phyloP scores from a whole-genome alignment of 129 eudicot species.

The Flaveria sonorensis region DNA sequence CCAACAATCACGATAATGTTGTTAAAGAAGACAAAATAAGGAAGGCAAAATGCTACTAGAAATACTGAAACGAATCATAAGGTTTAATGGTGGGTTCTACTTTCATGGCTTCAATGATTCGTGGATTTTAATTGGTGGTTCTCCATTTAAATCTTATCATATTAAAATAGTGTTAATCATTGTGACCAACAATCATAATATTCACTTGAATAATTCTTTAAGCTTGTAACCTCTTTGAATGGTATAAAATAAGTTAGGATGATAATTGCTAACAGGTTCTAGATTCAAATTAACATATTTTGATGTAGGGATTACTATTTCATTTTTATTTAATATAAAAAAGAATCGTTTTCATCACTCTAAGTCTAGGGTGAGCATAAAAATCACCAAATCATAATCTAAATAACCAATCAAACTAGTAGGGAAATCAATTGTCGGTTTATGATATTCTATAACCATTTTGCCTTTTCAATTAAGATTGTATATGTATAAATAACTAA shows the following conservation, averaged over 20 bases:
- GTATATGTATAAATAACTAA: too few species aligned
- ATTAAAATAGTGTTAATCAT: conserved; percentile 19
- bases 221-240: neutral
- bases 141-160: neutral
- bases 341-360: neutral
- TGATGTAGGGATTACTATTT: neutral
- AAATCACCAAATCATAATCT: too few species aligned
- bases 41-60: conserved; percentile 6
- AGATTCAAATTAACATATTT: neutral
- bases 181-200: conserved; percentile 12
- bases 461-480: too few species aligned
- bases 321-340: neutral
- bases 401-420: too few species aligned
- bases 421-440: too few species aligned
- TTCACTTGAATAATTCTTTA: neutral
- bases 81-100: conserved; percentile 37
- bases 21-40: neutral
- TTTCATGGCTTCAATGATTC: conserved; percentile 19
- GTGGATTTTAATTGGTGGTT: conserved; percentile 24
- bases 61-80: conserved; percentile 5
- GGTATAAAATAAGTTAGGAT: neutral
- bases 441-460: too few species aligned
- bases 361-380: too few species aligned
- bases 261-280: neutral
- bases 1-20: conserved; percentile 14